Conservation (phyloP, 2,329 filamentous ascomycete genomes). For the Ceratocystis variospora region DNA sequence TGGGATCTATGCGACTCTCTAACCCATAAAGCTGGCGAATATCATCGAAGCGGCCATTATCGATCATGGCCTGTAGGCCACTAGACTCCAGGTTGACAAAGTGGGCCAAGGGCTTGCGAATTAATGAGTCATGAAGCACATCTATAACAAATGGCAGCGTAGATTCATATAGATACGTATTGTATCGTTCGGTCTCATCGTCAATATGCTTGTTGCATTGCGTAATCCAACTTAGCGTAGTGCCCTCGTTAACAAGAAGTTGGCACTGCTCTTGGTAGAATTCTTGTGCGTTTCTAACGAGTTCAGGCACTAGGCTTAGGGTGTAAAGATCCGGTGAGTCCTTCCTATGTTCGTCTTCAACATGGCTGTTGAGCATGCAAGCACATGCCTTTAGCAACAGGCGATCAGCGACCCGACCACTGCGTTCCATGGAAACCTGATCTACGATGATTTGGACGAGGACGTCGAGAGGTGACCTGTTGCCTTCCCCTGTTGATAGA, state of each 20-base stretch:
- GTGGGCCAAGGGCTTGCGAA: conserved; percentile 61
- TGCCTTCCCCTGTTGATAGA: conserved; percentile 35
- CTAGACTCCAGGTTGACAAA: conserved; percentile 74
- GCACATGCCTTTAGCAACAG: conserved; percentile 68
- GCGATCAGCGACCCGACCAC: conserved; percentile 78
- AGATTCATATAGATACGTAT: conserved; percentile 61
- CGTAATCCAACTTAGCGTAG: conserved; percentile 70
- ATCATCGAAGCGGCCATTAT: conserved; percentile 70
- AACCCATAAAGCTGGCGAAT: conserved; percentile 70
- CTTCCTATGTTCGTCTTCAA: conserved; percentile 65
- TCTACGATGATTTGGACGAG: conserved; percentile 74
- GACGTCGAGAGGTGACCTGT: conserved; percentile 51
- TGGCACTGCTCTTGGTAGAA: conserved; percentile 72
- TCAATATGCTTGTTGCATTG: conserved; percentile 59
- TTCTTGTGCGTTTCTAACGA: conserved; percentile 51
- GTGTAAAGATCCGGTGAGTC: conserved; percentile 73
- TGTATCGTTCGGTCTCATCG: conserved; percentile 72
- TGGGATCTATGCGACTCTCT: conserved; percentile 60
- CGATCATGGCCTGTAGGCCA: conserved; percentile 78
- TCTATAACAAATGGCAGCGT: conserved; percentile 59
- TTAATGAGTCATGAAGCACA: conserved; percentile 71
- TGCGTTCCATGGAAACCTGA: conserved; percentile 81
- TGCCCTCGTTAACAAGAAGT: conserved; percentile 58
- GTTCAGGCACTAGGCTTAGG: conserved; percentile 66
- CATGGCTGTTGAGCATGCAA: conserved; percentile 79